Conservation (phyloP, 352 stramenopile species). For the Pythium dissimile region DNA sequence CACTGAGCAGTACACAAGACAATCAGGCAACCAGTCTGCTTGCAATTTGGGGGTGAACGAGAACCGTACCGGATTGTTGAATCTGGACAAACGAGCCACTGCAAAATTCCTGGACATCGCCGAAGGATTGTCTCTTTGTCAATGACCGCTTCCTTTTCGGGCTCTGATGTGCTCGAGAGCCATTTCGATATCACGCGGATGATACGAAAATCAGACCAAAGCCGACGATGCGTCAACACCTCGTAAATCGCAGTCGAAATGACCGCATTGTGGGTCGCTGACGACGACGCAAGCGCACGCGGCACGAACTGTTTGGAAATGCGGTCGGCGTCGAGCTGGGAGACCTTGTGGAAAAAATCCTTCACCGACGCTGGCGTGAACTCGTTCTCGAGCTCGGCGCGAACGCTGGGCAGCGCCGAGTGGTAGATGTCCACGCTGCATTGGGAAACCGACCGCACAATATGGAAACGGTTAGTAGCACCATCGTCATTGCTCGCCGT, state of each 20-base stretch:
- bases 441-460: too few species aligned
- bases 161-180: constrained; percentile 30
- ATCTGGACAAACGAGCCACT: constrained; percentile 78
- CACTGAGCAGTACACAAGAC: constrained; percentile 32
- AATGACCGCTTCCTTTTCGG: constrained; percentile 30
- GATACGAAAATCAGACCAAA: constrained; percentile 82
- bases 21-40: too few species aligned
- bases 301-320: constrained; percentile 47
- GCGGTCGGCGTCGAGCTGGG: constrained; percentile 65
- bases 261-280: background rate
- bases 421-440: constrained; percentile 88
- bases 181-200: constrained; percentile 75
- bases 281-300: background rate
- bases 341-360: constrained; percentile 73
- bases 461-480: too few species aligned
- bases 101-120: constrained; percentile 63
- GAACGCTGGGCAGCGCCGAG: constrained; percentile 63
- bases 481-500: too few species aligned
- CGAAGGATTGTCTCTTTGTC: constrained; percentile 44
- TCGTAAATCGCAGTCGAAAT: constrained; percentile 60
- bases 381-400: constrained; percentile 71
- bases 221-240: constrained; percentile 64
- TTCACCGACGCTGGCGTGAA: constrained; percentile 71
- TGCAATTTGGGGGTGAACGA: too few species aligned
- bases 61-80: constrained; percentile 55